Base-by-base conservation (phyloP, 352 stramenopile genomes). In the Phytophthora crassamura region DNA sequence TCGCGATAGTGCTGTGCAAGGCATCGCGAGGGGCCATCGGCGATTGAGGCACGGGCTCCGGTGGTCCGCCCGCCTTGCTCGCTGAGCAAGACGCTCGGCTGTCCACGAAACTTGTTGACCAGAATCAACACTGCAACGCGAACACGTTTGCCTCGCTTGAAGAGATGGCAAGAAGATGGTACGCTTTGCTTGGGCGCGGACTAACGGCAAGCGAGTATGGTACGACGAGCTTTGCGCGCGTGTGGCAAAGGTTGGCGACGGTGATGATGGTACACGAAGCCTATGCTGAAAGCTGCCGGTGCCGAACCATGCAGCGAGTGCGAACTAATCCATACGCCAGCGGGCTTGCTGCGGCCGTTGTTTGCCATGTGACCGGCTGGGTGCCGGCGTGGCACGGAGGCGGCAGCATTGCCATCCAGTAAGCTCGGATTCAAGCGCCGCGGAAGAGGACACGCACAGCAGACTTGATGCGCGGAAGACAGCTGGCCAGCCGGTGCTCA, bases 131-230 rank as follows among this genome's bases (percentile, higher is more conserved):
- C 32, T 36, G 47, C 43, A 53, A 50, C 33, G 20, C 30, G 32
- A 48, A 42, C 32, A 64, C 41, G 45, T 39, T 47, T 40, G 36
- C 12, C 43, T 42, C 55, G 35, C 34, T 56, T 50, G 7, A 46
- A 57, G 52, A 68, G 49, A 55, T n/a, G 15, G 42, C 40, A 61
- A 73, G 65, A 73, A 73, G 65, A 73, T 73, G 65, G 60, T 69
- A 60, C 32, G 65, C 46, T 66, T 56, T 65, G 59, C 40, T 34
- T 20, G 42, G 5, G 5, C 35, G 40, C n/a, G 43, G 7, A 58
- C 64, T 59, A 70, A 60, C 30, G 51, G 25, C 18, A 25, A 38
- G 36, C 38, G 49, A 18, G 16, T 34, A 40, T 15, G 20, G n/a
- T n/a, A 47, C 33, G 35, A 14, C 28, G 20, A 38, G 35, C 28